phyloP scores from a whole-genome alignment of 169 alveolate species.

The Cryptosporidium xiaoi region DNA sequence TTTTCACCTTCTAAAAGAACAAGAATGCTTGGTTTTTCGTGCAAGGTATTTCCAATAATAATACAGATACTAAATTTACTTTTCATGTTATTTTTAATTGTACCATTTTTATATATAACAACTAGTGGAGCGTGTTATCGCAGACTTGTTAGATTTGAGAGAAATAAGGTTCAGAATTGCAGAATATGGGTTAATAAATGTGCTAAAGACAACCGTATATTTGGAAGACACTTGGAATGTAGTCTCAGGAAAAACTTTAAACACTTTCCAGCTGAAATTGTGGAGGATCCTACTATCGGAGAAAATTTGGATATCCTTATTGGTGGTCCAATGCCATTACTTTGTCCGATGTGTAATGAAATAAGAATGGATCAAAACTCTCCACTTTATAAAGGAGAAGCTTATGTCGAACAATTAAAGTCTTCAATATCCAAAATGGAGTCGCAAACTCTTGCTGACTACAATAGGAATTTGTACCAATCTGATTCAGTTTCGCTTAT shows the following conservation, averaged over 20 bases:
- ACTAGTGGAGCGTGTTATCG: slow-evolving; percentile 74
- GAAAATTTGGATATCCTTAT: slow-evolving; percentile 45
- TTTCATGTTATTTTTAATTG: slow-evolving; percentile 14
- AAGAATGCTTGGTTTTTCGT: slow-evolving; percentile 50
- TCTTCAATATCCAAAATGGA: slow-evolving; percentile 66
- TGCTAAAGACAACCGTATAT: slow-evolving; percentile 66
- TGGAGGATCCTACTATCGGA: slow-evolving; percentile 72
- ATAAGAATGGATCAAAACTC: slow-evolving; percentile 62
- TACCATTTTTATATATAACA: slow-evolving; percentile 58
- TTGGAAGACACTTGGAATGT: slow-evolving; percentile 64
- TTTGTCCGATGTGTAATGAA: slow-evolving; percentile 74
- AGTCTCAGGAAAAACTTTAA: slow-evolving; percentile 69
- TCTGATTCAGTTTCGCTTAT: slow-evolving; percentile 43
- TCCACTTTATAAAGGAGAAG: slow-evolving; percentile 65
- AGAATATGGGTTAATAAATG: slow-evolving; percentile 71
- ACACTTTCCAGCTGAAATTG: slow-evolving; percentile 69
- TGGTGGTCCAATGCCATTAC: slow-evolving; percentile 72
- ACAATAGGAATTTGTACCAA: slow-evolving; percentile 15
- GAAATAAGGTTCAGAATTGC: slow-evolving; percentile 66
- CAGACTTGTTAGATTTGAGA: slow-evolving; percentile 58
- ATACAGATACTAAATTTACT: slow-evolving; percentile 27
- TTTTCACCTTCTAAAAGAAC: slow-evolving; percentile 71
- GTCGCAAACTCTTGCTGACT: slow-evolving; percentile 18
- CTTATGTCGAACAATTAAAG: slow-evolving; percentile 68
- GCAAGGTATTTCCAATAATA: slow-evolving; percentile 51